Percentiles rank a stretch among this genome's conserved stretches.
Conservation (phyloP, 306 rosid species). For the Vigna angularis region DNA sequence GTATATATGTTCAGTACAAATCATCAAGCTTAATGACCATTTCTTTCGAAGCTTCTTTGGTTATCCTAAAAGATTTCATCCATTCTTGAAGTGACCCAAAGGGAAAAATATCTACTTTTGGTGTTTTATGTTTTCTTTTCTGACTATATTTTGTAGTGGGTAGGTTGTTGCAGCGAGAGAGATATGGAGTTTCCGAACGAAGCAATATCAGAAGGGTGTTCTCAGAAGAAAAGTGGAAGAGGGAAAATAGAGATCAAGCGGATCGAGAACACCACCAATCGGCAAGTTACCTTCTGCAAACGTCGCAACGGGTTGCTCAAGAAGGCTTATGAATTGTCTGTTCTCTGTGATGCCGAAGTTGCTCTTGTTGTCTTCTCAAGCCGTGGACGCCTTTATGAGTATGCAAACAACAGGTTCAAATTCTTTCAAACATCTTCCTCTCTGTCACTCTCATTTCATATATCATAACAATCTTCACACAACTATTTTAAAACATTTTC, state of each 20-base stretch:
- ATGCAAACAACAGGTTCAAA: slow-evolving; percentile 76
- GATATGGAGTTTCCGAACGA: slow-evolving; percentile 61
- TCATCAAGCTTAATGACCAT: neutral
- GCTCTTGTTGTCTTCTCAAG: slow-evolving; percentile 85
- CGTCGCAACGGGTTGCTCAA: slow-evolving; percentile 85
- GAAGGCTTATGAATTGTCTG: slow-evolving; percentile 87
- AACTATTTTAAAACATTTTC: neutral
- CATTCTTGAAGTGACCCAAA: neutral
- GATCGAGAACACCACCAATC: slow-evolving; percentile 81
- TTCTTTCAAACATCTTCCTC: neutral
- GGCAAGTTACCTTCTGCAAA: slow-evolving; percentile 90
- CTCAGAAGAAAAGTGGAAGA: slow-evolving; percentile 75
- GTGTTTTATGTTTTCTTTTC: neutral
- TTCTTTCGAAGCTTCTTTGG: neutral
- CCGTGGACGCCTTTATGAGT: slow-evolving; percentile 87
- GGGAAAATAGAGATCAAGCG: slow-evolving; percentile 85
- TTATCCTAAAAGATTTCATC: neutral
- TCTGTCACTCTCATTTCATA: neutral
- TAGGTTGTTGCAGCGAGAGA: slow-evolving; percentile 10
- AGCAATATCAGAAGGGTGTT: slow-evolving; percentile 51
- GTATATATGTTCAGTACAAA: neutral
- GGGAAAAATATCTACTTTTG: neutral
- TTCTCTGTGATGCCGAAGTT: slow-evolving; percentile 87
- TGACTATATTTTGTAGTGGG: neutral
- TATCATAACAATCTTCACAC: neutral